Evolutionary conservation across 768 basidiomycete species (phyloP).

Genomic region (Hirschioporus abietinus): DNA sequence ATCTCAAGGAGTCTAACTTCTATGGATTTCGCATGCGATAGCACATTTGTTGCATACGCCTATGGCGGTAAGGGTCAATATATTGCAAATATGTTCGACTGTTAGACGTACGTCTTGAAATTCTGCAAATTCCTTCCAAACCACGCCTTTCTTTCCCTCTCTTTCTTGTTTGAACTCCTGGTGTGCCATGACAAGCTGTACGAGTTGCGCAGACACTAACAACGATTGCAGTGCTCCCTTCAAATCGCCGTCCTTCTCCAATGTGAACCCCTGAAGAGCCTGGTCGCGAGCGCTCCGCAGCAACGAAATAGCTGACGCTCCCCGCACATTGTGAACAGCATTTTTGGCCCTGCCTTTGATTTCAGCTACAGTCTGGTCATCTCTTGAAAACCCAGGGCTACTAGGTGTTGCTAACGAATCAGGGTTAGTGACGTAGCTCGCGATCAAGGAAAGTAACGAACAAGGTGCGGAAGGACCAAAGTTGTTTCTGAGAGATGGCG

Average conservation of each 20-base stretch:
- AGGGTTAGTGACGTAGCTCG: background rate
- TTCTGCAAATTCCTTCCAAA: constrained; percentile 58
- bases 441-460: background rate
- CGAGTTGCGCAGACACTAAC: constrained; percentile 55
- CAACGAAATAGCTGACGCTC: constrained; percentile 54
- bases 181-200: constrained; percentile 54
- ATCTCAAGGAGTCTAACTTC: constrained; percentile 42
- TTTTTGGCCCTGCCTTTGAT: constrained; percentile 44
- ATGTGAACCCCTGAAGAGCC: constrained; percentile 43
- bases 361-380: constrained; percentile 36
- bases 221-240: constrained; percentile 54
- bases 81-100: constrained; percentile 13
- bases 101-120: constrained; percentile 54
- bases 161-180: constrained; percentile 50
- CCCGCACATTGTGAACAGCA: constrained; percentile 48
- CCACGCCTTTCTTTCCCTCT: constrained; percentile 43
- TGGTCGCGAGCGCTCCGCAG: constrained; percentile 60
- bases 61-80: constrained; percentile 12
- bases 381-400: constrained; percentile 10
- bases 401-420: constrained; percentile 1
- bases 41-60: constrained; percentile 30
- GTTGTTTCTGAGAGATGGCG: background rate
- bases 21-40: constrained; percentile 36
- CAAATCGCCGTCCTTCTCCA: constrained; percentile 55
- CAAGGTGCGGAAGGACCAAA: background rate